Conservation (phyloP, 805 yeast species). For the Pichia pseudocactophila region DNA sequence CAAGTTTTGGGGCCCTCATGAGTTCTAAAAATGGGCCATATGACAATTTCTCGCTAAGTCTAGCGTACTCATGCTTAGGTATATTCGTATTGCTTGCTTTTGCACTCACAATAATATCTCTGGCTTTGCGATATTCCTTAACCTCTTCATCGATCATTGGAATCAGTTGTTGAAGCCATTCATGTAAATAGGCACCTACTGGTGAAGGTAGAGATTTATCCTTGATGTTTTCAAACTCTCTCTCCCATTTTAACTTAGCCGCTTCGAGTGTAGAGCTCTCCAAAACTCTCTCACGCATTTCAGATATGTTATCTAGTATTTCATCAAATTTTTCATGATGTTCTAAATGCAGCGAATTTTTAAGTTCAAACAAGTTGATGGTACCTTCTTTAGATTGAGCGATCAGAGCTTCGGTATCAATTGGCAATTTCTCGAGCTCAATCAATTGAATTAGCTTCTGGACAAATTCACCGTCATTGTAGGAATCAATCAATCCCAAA, state of each 20-base stretch:
- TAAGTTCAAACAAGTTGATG: constrained; percentile 61
- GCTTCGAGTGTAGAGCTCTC: constrained; percentile 78
- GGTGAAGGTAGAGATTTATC: constrained; percentile 42
- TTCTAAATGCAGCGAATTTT: constrained; percentile 40
- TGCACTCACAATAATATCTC: constrained; percentile 18
- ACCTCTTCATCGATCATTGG: constrained; percentile 67
- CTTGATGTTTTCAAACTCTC: constrained; percentile 49
- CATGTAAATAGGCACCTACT: constrained; percentile 68
- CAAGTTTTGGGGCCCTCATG: constrained; percentile 71
- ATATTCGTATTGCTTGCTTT: constrained; percentile 11
- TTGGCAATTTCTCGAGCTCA: constrained; percentile 16
- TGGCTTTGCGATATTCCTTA: constrained; percentile 40
- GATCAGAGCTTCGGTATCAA: constrained; percentile 13
- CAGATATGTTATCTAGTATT: constrained; percentile 61
- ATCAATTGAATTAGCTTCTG: constrained; percentile 15
- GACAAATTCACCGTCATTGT: constrained; percentile 20
- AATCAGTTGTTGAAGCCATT: constrained; percentile 71
- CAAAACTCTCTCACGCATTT: constrained; percentile 62
- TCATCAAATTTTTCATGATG: constrained; percentile 51
- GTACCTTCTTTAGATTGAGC: constrained; percentile 10
- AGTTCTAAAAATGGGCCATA: constrained; percentile 73
- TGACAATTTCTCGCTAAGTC: constrained; percentile 32
- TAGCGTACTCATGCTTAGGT: constrained; percentile 14
- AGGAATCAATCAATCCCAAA: constrained; percentile 34
- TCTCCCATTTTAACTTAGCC: constrained; percentile 84